Base-by-base conservation (phyloP, 495 filamentous ascomycete genomes). In the Annulohypoxylon moriforme region DNA sequence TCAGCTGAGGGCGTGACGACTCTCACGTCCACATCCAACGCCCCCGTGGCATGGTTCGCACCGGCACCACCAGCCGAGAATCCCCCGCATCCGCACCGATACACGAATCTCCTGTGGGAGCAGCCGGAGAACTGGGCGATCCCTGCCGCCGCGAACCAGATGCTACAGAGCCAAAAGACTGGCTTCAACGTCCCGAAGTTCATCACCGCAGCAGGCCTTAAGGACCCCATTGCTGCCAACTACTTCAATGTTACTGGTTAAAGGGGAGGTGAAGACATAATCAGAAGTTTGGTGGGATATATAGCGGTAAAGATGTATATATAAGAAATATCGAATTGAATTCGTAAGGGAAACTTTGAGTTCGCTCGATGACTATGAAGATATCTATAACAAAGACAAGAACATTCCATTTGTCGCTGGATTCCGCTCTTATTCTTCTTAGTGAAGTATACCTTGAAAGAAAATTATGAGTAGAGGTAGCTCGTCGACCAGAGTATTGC, bases 21-120 rank as follows among this genome's bases (percentile, higher is more conserved):
- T 4, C 77, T 86, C 1, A 78, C 73, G 1, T 79, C 84, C 0
- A 75, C 75, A 3, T 63, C 78, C n/a, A 80, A 72, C 7, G 75
- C 77, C 0, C 83, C 83, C 7, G 70, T 80, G 0, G 63, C 82
- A 0, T 85, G 83, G 73, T 77, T 81, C 29, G 82, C 74, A 1
- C 82, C 83, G 1, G 77, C 69, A 4, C 83, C 83, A 0, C 82
- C 79, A 9, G 73, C 81, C 0, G 56, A 85, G 73, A 79, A 70
- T 0, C 83, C 83, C 10, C 75, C 77, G 9, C 79, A 83, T 60
- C 78, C 83, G 7, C 83, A 85, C 68, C 78, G 80, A 36, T 85
- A 85, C 76, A 78, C 83, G 11, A 78, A 81, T 57, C 68, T 85
- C 38, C 62, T 85, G 8, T 83, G 77, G 74, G 78, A 76, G 38